Base-by-base conservation (phyloP, 1,139 yeast species). In the Diutina scorzettiae region DNA sequence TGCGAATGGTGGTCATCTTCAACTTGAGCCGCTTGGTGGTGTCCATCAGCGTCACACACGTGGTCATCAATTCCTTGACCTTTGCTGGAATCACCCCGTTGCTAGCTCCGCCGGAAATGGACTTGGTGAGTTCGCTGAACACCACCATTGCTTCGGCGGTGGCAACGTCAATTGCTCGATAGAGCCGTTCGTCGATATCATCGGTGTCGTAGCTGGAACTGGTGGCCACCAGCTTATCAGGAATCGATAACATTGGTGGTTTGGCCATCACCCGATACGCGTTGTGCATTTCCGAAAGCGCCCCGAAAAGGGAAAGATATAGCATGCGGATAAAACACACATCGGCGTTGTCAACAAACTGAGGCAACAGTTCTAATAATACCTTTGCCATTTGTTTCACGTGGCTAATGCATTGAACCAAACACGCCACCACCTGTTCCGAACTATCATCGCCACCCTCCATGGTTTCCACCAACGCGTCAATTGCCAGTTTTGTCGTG, bases 1-100 rank as follows among this genome's bases (percentile, higher is more conserved):
- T 68, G 28, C 71, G 60, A 39, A 78, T 73, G 2, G 73, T 65
- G 6, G 68, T 65, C 44, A 89, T 62, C 45, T 80, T 74, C 5
- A 67, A 64, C 49, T 75, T 76, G 42, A 87, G 69, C 44, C 79
- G 62, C 46, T 81, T 78, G 8, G 95, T 83, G 24, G 82, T 73
- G 19, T 85, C 95, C 69, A 84, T 80, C 0, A 95, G 82, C 17
- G 77, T 65, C 41, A 82, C 73, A 55, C 95, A 86, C n/a, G 83
- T 81, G 40, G 67, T 71, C 1, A 94, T 80, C 43, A 89, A 65
- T 41, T 86, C 96, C 50, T 81, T 79, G 23, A 87, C 81, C 52
- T 81, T 82, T 4, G 70, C 56, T 0, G 83, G 77, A 12, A 66
- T 61, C 16, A 66, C 54, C 37, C 51, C 56, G 43, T 50, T 42